Evolutionary conservation across 148 eudicot genomes (phyloP), one percentile per base, ranked within the genome.

Genomic region (Linanthus parryae): DNA sequence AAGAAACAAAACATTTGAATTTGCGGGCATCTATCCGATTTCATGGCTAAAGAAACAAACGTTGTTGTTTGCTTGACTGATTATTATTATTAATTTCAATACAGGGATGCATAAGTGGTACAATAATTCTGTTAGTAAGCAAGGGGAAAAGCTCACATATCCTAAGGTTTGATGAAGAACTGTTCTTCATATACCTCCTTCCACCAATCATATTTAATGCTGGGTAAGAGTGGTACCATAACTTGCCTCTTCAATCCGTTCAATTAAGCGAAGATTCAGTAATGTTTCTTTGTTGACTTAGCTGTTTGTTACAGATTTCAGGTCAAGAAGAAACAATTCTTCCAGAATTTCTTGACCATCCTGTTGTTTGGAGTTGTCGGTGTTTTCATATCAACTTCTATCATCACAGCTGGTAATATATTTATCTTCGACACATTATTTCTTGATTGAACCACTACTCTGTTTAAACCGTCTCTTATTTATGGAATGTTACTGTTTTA

Each of bases 201-300:
- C 99, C 99, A 21, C 99, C 99, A 0, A 92, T 92, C 9, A 84
- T 92, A 50, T 92, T 92, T 56, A 92, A 87, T 77, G 98, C 98
- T 2, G 96, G 95, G 99, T 92, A 73, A 77, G 59, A 39, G 62
- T 42, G 17, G 27, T 46, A 55, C 39, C 15, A 14, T 46, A 37
- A 14, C 37, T 44, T 2, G 41, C 22, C 10, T 22, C 3, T 44
- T 36, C 15, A 21, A 16, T 1, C 25, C 2, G 41, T 29, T n/a
- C 30, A 45, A 6, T 6, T 24, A 7, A 28, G 21, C 20, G 16
- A 4, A 2, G 24, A 0, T 31, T 20, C n/a, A 11, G 19, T 29
- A 20, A 14, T 40, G 23, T n/a, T 14, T n/a, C 0, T 15, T 2
- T 9, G 25, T 15, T 44, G 8, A 44, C 43, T 24, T 24, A 15